phyloP scores from a whole-genome alignment of 345 rosid genomes.

The Combretum micranthum region DNA sequence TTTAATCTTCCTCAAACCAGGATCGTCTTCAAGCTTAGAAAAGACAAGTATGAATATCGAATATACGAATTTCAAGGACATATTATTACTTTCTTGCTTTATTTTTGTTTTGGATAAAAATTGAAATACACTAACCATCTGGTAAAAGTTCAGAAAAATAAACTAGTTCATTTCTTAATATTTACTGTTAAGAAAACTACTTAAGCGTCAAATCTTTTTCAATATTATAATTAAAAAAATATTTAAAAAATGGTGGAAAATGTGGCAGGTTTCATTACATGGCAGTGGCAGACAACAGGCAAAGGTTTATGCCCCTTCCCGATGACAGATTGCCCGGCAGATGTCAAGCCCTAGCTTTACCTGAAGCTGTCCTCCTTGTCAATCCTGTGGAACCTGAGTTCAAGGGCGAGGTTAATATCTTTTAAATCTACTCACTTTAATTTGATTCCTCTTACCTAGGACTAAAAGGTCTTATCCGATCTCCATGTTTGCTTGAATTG shows the following conservation, averaged over 20 bases:
- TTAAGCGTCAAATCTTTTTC: too few species aligned
- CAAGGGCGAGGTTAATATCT: slow-evolving; percentile 58
- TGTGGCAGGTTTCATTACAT: slow-evolving; percentile 59
- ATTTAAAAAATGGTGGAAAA: too few species aligned
- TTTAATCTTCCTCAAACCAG: slow-evolving; percentile 81
- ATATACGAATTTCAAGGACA: background rate
- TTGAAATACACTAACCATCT: too few species aligned
- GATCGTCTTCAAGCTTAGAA: slow-evolving; percentile 69
- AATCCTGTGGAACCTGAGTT: slow-evolving; percentile 73
- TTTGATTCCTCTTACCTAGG: background rate
- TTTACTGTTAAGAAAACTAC: too few species aligned
- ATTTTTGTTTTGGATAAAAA: background rate
- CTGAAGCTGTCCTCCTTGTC: slow-evolving; percentile 76
- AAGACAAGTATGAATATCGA: slow-evolving; percentile 48
- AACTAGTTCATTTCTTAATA: too few species aligned
- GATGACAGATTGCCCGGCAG: slow-evolving; percentile 52
- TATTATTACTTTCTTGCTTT: background rate
- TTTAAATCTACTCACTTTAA: background rate
- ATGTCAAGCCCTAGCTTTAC: slow-evolving; percentile 52
- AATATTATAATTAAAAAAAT: too few species aligned
- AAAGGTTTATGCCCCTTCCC: slow-evolving; percentile 70
- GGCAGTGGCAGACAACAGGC: slow-evolving; percentile 62
- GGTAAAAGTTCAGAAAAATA: too few species aligned
- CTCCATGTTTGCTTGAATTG: too few species aligned
- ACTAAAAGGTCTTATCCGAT: too few species aligned